Evolutionary conservation across 441 rosid genomes (phyloP).

Genomic region (Cnidoscolus chayamansa): DNA sequence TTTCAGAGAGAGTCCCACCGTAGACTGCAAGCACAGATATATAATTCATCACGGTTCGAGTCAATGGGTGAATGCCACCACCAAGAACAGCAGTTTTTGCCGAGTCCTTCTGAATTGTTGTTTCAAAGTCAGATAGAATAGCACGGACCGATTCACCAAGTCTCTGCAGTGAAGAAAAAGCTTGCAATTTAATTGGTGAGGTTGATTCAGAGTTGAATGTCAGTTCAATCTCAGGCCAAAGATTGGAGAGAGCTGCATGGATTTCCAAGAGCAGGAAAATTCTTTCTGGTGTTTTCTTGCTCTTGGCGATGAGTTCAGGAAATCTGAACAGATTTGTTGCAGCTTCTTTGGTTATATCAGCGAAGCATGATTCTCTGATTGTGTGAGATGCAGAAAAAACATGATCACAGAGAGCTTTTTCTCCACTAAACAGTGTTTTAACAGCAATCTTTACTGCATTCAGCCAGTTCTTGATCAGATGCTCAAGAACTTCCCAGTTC

Average conservation of each 20-base stretch:
- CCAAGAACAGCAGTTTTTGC: slow-evolving; percentile 53
- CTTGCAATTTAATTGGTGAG: slow-evolving; percentile 40
- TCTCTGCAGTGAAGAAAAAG: slow-evolving; percentile 42
- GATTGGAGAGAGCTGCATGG: slow-evolving; percentile 46
- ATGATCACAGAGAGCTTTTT: slow-evolving; percentile 56
- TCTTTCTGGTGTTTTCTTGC: slow-evolving; percentile 53
- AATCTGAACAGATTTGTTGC: slow-evolving; percentile 55
- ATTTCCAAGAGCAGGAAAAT: slow-evolving; percentile 61
- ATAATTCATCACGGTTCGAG: slow-evolving; percentile 68
- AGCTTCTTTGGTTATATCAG: slow-evolving; percentile 49
- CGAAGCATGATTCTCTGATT: slow-evolving; percentile 52
- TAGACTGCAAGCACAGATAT: slow-evolving; percentile 61
- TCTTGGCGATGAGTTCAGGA: slow-evolving; percentile 50
- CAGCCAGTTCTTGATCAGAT: slow-evolving; percentile 51
- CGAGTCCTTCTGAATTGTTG: slow-evolving; percentile 56
- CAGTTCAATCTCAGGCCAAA: slow-evolving; percentile 52
- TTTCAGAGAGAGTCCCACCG: slow-evolving; percentile 45
- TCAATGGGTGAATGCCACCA: slow-evolving; percentile 74
- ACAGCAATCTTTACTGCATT: slow-evolving; percentile 42
- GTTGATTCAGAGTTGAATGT: slow-evolving; percentile 52
- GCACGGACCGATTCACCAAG: slow-evolving; percentile 49
- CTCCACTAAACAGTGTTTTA: slow-evolving; percentile 48
- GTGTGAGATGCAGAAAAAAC: slow-evolving; percentile 46
- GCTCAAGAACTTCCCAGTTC: slow-evolving; percentile 54
- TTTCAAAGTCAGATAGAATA: slow-evolving; percentile 54